These are phyloP conservation scores for Phytomonas sp. DNA, from an alignment of 208 protist species.

Conservation along the genomic window DNA sequence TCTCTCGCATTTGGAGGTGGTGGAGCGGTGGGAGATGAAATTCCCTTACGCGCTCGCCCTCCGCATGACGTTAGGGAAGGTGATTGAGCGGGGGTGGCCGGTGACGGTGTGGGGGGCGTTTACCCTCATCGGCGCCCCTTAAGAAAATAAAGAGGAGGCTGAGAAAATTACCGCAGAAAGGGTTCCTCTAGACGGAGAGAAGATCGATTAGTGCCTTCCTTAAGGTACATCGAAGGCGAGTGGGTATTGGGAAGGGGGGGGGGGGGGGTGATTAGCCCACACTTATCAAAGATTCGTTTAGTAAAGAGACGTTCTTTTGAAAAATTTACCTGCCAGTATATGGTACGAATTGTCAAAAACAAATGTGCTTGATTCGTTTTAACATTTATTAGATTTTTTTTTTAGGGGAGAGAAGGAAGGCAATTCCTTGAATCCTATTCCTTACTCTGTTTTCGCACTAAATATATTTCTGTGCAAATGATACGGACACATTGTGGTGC, in stretches of 20 bases:
- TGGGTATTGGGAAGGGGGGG: too few species aligned
- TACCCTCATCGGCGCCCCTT: slow-evolving; percentile 68
- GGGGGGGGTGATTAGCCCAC: background rate
- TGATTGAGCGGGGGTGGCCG: slow-evolving; percentile 21
- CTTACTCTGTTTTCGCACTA: background rate
- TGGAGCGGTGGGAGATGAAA: slow-evolving; percentile 32
- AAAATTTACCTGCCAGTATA: background rate
- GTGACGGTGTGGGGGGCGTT: slow-evolving; percentile 54
- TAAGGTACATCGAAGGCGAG: background rate
- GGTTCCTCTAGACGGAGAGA: too few species aligned
- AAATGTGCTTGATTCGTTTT: background rate
- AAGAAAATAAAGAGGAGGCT: slow-evolving; percentile 10
- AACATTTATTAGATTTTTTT: background rate
- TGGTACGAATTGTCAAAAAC: background rate
- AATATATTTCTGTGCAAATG: background rate
- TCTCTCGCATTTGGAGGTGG: slow-evolving; percentile 31
- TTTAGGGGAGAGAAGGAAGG: too few species aligned
- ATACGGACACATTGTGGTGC: background rate
- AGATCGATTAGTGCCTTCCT: background rate
- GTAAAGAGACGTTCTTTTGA: background rate
- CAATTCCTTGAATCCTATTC: background rate
- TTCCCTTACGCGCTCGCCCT: slow-evolving; percentile 72
- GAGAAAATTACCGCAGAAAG: too few species aligned
- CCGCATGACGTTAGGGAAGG: slow-evolving; percentile 43
- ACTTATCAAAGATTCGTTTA: background rate